phyloP scores from a whole-genome alignment of 2,329 filamentous ascomycete species.

The Penicillium sp. region DNA sequence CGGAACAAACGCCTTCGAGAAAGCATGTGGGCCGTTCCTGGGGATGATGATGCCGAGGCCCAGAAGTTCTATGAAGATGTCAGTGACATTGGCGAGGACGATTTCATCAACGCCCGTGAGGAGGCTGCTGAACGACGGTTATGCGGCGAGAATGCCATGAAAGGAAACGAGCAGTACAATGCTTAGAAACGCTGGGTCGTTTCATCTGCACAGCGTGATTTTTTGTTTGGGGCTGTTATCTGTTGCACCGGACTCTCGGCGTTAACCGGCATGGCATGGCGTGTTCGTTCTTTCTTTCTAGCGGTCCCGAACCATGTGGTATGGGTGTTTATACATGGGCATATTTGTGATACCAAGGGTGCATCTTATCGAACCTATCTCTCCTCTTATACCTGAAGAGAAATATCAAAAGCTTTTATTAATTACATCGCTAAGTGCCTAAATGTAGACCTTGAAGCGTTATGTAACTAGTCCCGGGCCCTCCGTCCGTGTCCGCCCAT shows the following conservation, averaged over 20 bases:
- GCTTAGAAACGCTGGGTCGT: not conserved
- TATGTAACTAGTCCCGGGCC: too few relatives aligned
- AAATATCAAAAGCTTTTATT: not conserved
- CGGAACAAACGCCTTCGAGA: constrained; percentile 89
- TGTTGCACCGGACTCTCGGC: not conserved
- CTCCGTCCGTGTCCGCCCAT: too few relatives aligned
- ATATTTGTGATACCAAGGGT: constrained; percentile 3
- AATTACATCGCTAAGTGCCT: not conserved
- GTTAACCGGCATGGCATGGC: not conserved
- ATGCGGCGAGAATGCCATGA: not conserved
- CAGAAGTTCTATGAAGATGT: constrained; percentile 82
- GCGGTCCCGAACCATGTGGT: not conserved
- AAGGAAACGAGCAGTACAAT: not conserved
- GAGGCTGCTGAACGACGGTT: constrained; percentile 57
- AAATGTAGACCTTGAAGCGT: too few relatives aligned
- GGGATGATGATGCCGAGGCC: constrained; percentile 68
- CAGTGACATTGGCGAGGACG: constrained; percentile 84
- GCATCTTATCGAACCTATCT: not conserved
- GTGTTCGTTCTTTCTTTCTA: not conserved
- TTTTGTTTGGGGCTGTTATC: not conserved
- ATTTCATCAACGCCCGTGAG: constrained; percentile 73
- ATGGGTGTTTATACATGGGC: not conserved
- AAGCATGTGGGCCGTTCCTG: constrained; percentile 85
- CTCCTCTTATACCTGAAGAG: not conserved
- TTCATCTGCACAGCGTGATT: not conserved